These are phyloP conservation scores for Lactarius evosmus DNA, from an alignment of 768 basidiomycete species.

Conservation along the genomic window DNA sequence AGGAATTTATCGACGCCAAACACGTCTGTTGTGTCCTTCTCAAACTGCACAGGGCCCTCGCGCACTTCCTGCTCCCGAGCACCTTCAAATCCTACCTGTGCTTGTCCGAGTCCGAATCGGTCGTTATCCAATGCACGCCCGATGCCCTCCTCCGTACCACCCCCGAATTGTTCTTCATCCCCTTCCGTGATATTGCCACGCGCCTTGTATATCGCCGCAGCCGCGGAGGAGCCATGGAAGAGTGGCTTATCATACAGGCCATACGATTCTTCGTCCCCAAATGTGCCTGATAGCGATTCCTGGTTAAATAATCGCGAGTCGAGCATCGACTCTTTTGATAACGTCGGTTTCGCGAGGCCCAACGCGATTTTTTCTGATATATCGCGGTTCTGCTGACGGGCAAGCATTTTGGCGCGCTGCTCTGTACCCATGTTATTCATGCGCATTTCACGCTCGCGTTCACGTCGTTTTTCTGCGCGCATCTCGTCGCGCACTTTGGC, in stretches of 20 bases:
- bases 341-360: slow-evolving; percentile 93
- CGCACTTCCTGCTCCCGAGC: slow-evolving; percentile 78
- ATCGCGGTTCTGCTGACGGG: slow-evolving; percentile 95
- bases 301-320: slow-evolving; percentile 98
- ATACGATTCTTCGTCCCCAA: slow-evolving; percentile 93
- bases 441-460: slow-evolving; percentile 95
- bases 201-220: slow-evolving; percentile 99
- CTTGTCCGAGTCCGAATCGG: slow-evolving; percentile 85
- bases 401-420: slow-evolving; percentile 92
- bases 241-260: slow-evolving; percentile 91
- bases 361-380: slow-evolving; percentile 99
- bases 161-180: slow-evolving; percentile 90
- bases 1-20: slow-evolving; percentile 96
- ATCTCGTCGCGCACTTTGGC: slow-evolving; percentile 85
- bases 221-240: slow-evolving; percentile 94
- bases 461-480: slow-evolving; percentile 86
- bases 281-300: slow-evolving; percentile 75
- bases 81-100: slow-evolving; percentile 86
- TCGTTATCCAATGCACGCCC: slow-evolving; percentile 88
- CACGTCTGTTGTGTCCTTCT: slow-evolving; percentile 96
- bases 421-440: slow-evolving; percentile 99
- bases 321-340: slow-evolving; percentile 95
- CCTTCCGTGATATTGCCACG: slow-evolving; percentile 80
- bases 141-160: slow-evolving; percentile 95
- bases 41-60: slow-evolving; percentile 97